These are phyloP conservation scores for Rhodofomes roseus DNA, from an alignment of 1,284 basidiomycete species.

Conservation along the genomic window DNA sequence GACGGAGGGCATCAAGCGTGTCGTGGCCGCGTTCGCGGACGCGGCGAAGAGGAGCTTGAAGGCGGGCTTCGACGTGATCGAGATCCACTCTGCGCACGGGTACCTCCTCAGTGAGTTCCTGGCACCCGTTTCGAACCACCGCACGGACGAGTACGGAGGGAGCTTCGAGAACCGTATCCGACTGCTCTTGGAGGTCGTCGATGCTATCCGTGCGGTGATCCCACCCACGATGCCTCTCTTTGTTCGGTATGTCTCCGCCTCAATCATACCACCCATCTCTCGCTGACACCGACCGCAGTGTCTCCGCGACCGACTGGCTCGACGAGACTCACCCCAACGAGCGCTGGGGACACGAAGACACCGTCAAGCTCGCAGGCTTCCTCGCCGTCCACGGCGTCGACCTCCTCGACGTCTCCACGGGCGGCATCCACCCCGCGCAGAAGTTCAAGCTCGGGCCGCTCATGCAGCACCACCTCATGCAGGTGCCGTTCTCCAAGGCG, in stretches of 20 bases:
- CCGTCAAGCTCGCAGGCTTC: slow-evolving; percentile 41
- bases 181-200: slow-evolving; percentile 44
- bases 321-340: slow-evolving; percentile 42
- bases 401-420: slow-evolving; percentile 52
- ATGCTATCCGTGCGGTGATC: slow-evolving; percentile 44
- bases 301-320: slow-evolving; percentile 57
- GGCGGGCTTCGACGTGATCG: slow-evolving; percentile 41
- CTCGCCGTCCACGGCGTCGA: slow-evolving; percentile 54
- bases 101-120: slow-evolving; percentile 40
- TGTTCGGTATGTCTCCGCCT: slow-evolving; percentile 44
- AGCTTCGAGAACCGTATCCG: slow-evolving; percentile 47
- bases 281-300: slow-evolving; percentile 29
- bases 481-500: slow-evolving; percentile 41
- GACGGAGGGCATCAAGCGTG: slow-evolving; percentile 47
- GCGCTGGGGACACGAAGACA: slow-evolving; percentile 54
- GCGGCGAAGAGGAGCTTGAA: slow-evolving; percentile 52
- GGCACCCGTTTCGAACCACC: slow-evolving; percentile 53
- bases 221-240: slow-evolving; percentile 63
- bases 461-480: slow-evolving; percentile 29
- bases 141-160: slow-evolving; percentile 58
- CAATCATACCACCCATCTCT: neutral
- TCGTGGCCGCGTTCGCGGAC: slow-evolving; percentile 59
- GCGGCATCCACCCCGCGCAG: slow-evolving; percentile 43
- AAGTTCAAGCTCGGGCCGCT: slow-evolving; percentile 12
- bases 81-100: slow-evolving; percentile 38